Base-by-base conservation (phyloP, 1,139 yeast species). In the Zygosaccharomyces sapae region DNA sequence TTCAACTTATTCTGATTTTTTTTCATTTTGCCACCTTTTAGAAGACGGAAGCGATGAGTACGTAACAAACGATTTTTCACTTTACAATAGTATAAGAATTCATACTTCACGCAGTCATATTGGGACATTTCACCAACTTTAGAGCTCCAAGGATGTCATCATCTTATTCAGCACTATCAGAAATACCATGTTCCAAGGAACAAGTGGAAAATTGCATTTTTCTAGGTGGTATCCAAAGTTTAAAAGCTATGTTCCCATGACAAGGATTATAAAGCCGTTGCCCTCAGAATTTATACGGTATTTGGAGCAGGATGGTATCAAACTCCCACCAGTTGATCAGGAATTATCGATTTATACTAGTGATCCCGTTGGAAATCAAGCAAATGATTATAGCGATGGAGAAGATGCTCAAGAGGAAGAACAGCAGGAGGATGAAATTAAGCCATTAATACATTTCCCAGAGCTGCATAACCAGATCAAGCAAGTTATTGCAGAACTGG, bases 311-410 rank as follows among this genome's bases (percentile, higher is more conserved):
- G 98, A 92, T 55, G 92, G 95, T 18, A 86, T 92, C 41, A 71
- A 69, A 38, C 68, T 92, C 34, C 92, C 92, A 0, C 64, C 68
- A 4, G 72, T 70, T 16, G 70, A 55, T 7, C 43, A 44, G 22
- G 45, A 45, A 8, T 40, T 42, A 2, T 57, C 66, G 1, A 54
- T 71, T 6, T 70, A 69, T 35, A 70, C 70, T 18, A 70, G 70
- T 4, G 72, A 67, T 6, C 61, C 66, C 4, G 58, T 66, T 30
- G 68, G 71, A 6, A 71, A 70, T 48, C 80, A 82, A 45, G 84
- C 80, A 48, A 80, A 79, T 51, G 88, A 81, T 36, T 83, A 81
- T 57, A 79, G 86, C 51, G 89, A 83, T 56, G 83, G 90, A 86
- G 83, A 79, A 33, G 77, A 73, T 4, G 76, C 70, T 1, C 74